phyloP scores from a whole-genome alignment of 805 yeast genomes.

The Suhomyces pyralidae region DNA sequence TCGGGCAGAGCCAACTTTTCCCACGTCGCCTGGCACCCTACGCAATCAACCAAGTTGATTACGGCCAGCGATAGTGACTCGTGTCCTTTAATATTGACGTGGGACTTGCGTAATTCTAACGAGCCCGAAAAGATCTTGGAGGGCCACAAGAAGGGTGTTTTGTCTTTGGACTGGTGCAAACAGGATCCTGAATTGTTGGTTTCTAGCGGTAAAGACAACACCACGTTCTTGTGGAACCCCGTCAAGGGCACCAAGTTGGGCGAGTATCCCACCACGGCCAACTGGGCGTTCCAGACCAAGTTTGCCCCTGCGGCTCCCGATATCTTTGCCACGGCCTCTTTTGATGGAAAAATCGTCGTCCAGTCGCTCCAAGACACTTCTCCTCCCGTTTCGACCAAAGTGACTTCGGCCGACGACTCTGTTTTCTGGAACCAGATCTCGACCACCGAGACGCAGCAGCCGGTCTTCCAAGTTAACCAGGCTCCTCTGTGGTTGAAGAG shows the following conservation, averaged over 20 bases:
- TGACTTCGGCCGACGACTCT: constrained; percentile 51
- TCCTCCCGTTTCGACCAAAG: constrained; percentile 48
- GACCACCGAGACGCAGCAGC: constrained; percentile 65
- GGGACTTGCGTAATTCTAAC: constrained; percentile 93
- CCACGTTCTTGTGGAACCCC: constrained; percentile 90
- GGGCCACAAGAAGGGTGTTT: constrained; percentile 86
- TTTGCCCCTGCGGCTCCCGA: constrained; percentile 91
- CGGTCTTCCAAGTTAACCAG: constrained; percentile 66
- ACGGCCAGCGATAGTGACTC: constrained; percentile 85
- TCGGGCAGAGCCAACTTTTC: constrained; percentile 65
- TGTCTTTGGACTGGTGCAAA: constrained; percentile 90
- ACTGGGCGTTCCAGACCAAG: constrained; percentile 87
- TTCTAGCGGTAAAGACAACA: constrained; percentile 91
- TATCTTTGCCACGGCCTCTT: constrained; percentile 81
- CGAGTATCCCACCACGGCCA: constrained; percentile 86
- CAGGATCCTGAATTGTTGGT: constrained; percentile 75
- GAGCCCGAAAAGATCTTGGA: constrained; percentile 75
- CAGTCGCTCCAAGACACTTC: constrained; percentile 88
- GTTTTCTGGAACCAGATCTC: constrained; percentile 86
- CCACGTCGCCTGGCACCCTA: constrained; percentile 93
- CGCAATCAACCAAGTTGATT: constrained; percentile 75
- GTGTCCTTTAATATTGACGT: constrained; percentile 75
- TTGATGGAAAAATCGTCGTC: constrained; percentile 75
- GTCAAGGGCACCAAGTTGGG: constrained; percentile 67
- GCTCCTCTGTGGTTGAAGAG: constrained; percentile 88